These are phyloP conservation scores for Kodamaea fungicola DNA, from an alignment of 1,139 yeast species.

Conservation along the genomic window DNA sequence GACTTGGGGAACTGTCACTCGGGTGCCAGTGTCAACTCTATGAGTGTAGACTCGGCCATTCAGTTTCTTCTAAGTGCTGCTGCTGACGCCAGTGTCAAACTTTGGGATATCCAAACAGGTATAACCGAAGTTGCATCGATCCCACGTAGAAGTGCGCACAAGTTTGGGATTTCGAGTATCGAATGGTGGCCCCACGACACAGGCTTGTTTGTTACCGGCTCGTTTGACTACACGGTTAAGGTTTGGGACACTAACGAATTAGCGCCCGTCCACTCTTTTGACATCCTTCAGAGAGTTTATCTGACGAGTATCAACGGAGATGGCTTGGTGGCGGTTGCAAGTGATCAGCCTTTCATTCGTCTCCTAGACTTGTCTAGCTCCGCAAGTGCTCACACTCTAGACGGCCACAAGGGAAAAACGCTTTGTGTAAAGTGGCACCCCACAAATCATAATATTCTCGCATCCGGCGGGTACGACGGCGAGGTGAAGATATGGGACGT, in stretches of 20 bases:
- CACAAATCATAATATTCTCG: constrained; percentile 52
- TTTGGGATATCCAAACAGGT: constrained; percentile 50
- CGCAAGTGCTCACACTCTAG: constrained; percentile 65
- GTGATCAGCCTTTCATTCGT: constrained; percentile 68
- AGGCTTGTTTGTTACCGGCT: constrained; percentile 80
- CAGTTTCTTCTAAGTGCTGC: constrained; percentile 66
- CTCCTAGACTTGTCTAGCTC: constrained; percentile 70
- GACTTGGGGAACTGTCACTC: constrained; percentile 32
- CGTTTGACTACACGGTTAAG: constrained; percentile 74
- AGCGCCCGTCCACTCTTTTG: constrained; percentile 62
- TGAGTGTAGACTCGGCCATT: constrained; percentile 58
- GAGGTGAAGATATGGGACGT: constrained; percentile 73
- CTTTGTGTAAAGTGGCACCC: constrained; percentile 80
- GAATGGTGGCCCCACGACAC: constrained; percentile 91
- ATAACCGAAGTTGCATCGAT: constrained; percentile 33
- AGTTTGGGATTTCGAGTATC: constrained; percentile 68
- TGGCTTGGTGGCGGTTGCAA: constrained; percentile 65
- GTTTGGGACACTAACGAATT: constrained; percentile 78
- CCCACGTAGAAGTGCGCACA: constrained; percentile 58
- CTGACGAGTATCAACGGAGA: constrained; percentile 46
- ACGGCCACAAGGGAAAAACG: constrained; percentile 63
- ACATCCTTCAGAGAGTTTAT: constrained; percentile 49
- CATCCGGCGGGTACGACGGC: constrained; percentile 78
- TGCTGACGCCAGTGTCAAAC: constrained; percentile 67
- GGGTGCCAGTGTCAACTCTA: constrained; percentile 56